A percentile compares a stretch with the other conserved stretches of the same genome.
phyloP scores from a whole-genome alignment of 2,329 filamentous ascomycete genomes.

The Verruconis gallopava region DNA sequence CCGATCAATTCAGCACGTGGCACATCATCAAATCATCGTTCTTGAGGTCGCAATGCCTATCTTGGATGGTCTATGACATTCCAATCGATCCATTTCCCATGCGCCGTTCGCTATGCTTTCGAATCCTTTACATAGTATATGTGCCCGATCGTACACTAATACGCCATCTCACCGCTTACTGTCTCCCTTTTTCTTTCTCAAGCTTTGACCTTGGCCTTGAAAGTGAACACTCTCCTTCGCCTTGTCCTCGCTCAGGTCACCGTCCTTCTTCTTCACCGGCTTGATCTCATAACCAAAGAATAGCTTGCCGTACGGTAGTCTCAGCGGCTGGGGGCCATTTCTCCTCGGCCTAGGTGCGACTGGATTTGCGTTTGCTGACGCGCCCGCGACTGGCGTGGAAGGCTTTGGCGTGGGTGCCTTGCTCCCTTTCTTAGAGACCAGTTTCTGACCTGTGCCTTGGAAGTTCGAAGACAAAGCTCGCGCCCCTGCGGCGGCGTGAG shows the following conservation, averaged over 20 bases:
- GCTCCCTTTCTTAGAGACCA: slow-evolving; percentile 70
- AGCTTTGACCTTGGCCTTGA: slow-evolving; percentile 70
- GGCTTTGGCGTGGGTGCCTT: slow-evolving; percentile 54
- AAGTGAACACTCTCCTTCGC: slow-evolving; percentile 55
- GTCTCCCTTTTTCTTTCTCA: slow-evolving; percentile 58
- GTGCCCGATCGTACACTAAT: not conserved
- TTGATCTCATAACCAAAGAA: slow-evolving; percentile 96
- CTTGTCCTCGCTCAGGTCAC: slow-evolving; percentile 43
- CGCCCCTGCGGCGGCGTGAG: slow-evolving; percentile 48
- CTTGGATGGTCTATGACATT: too few species aligned
- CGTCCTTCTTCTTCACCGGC: slow-evolving; percentile 64
- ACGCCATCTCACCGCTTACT: not conserved
- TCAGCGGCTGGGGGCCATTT: slow-evolving; percentile 75
- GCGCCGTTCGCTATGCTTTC: slow-evolving; percentile 8
- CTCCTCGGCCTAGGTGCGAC: slow-evolving; percentile 28
- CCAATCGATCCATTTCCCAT: not conserved
- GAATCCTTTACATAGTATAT: not conserved
- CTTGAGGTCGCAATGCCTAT: too few species aligned
- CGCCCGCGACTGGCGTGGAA: slow-evolving; percentile 49
- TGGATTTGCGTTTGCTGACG: slow-evolving; percentile 26
- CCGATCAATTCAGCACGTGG: too few species aligned
- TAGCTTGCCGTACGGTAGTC: slow-evolving; percentile 75
- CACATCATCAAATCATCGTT: too few species aligned
- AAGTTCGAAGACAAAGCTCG: slow-evolving; percentile 65
- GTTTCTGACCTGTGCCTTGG: slow-evolving; percentile 61